Base-by-base conservation (phyloP, 768 basidiomycete species). In the Suillus discolor region DNA sequence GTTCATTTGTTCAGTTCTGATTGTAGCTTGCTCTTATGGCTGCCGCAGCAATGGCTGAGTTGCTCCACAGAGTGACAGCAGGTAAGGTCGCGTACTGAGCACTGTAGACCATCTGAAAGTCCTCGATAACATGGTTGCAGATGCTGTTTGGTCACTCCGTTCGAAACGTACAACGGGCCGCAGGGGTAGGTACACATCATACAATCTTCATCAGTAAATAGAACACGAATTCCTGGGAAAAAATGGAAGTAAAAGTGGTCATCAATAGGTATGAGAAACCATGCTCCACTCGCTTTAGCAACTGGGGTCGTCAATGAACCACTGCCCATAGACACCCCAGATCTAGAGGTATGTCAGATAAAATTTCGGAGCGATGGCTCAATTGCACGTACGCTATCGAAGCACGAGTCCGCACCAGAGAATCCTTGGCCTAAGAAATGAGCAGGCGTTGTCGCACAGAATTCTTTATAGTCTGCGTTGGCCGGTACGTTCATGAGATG, bases 361-460 rank as follows among this genome's bases (percentile, higher is more conserved):
- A 18, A 38, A 25, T 12, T 8, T 3, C 18, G 9, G 38, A 25
- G 57, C 1, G 25, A 18, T 25, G 11, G 31, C 31, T 18, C 54
- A 41, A 13, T 20, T 23, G 25, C 25, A 59, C 57, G 18, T 20
- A 60, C 57, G 3, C 39, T 41, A 12, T 25, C 28, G 11, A 42
- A 2, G 39, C 57, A 60, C 67, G 70, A 36, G n/a, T 63, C 34
- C 49, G 70, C 67, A 47, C 74, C 65, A 0, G 53, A 55, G 20
- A 78, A 79, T 18, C 73, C 53, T 59, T 66, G 51, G 0, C 67
- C 45, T 16, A 64, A 53, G 54, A 78, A 75, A 28, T 28, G n/a
- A 18, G 64, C 62, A 1, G 78, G 78, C 0, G 78, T 79, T 1
- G 78, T 77, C 1, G 77, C 75, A 57, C 77, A 79, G 62, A 79